phyloP scores from a whole-genome alignment of 2,329 filamentous ascomycete species.

The Zymoseptoria tritici region DNA sequence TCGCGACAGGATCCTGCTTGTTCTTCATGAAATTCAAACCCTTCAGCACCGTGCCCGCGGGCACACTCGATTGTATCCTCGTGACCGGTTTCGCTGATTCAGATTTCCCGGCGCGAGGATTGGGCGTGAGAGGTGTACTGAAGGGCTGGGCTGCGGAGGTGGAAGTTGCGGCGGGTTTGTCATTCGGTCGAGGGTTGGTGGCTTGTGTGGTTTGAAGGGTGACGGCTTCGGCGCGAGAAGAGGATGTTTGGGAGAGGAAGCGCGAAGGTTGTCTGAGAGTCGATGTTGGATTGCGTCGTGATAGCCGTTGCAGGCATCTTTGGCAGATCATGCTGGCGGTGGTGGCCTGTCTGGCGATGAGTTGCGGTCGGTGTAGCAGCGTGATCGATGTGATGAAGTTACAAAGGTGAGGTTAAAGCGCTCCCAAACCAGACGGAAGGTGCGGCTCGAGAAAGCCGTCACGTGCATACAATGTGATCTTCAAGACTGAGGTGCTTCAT shows the following conservation, averaged over 20 bases:
- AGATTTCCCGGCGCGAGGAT: constrained; percentile 17
- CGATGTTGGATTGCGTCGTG: constrained; percentile 8
- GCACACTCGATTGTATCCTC: constrained; percentile 36
- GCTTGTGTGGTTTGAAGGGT: constrained; percentile 24
- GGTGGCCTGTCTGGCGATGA: neutral
- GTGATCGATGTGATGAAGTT: neutral
- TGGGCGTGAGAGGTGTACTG: constrained; percentile 32
- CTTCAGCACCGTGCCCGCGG: constrained; percentile 61
- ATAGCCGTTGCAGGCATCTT: constrained; percentile 23
- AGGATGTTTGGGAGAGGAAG: constrained; percentile 11
- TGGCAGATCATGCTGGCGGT: constrained; percentile 26
- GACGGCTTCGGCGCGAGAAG: constrained; percentile 18
- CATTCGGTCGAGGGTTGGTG: constrained; percentile 26
- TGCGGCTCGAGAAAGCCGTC: neutral
- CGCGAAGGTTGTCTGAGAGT: constrained; percentile 3
- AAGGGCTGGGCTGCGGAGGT: constrained; percentile 41
- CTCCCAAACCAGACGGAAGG: neutral
- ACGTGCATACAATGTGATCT: neutral
- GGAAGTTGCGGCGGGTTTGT: constrained; percentile 36
- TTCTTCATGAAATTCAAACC: constrained; percentile 75
- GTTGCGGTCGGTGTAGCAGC: neutral
- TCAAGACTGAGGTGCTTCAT: too few species aligned
- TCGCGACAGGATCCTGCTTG: constrained; percentile 63
- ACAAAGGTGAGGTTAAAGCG: neutral
- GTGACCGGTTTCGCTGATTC: constrained; percentile 20